Conservation (phyloP, 1,284 basidiomycete genomes). For the Puccinia brachypodii region DNA sequence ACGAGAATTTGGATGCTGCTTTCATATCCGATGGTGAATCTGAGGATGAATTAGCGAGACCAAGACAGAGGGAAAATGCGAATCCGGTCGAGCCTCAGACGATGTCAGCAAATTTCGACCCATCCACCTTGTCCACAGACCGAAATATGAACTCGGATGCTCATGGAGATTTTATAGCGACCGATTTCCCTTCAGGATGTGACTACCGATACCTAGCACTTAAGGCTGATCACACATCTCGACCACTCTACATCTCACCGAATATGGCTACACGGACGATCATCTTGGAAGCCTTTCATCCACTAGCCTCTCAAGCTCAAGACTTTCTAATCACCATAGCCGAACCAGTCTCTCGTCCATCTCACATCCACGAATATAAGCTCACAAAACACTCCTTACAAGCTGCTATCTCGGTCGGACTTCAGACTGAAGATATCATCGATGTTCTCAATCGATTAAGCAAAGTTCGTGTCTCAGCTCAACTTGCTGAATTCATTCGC, state of each 20-base stretch:
- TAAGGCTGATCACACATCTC: conserved; percentile 81
- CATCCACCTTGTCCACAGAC: background rate
- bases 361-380: conserved; percentile 98
- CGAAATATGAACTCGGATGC: background rate
- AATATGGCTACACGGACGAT: conserved; percentile 76
- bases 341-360: conserved; percentile 96
- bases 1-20: conserved; percentile 44
- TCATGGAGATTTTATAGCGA: conserved; percentile 24
- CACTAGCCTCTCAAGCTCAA: conserved; percentile 96
- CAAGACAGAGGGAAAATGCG: background rate
- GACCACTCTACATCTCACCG: conserved; percentile 92
- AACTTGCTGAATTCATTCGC: conserved; percentile 77
- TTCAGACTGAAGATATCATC: conserved; percentile 98
- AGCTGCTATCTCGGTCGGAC: conserved; percentile 95
- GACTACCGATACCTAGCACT: conserved; percentile 82
- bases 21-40: conserved; percentile 44
- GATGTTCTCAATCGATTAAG: conserved; percentile 66
- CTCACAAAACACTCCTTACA: conserved; percentile 96
- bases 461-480: conserved; percentile 75
- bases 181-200: conserved; percentile 45
- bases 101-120: conserved; percentile 29
- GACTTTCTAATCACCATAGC: conserved; percentile 98
- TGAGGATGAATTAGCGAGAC: conserved; percentile 25
- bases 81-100: conserved; percentile 35
- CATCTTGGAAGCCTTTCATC: conserved; percentile 91